A percentile compares a stretch with the other conserved stretches of the same genome.
Evolutionary conservation across 192 early-diverging fungal species (phyloP).

Genomic region (Mortierella claussenii): DNA sequence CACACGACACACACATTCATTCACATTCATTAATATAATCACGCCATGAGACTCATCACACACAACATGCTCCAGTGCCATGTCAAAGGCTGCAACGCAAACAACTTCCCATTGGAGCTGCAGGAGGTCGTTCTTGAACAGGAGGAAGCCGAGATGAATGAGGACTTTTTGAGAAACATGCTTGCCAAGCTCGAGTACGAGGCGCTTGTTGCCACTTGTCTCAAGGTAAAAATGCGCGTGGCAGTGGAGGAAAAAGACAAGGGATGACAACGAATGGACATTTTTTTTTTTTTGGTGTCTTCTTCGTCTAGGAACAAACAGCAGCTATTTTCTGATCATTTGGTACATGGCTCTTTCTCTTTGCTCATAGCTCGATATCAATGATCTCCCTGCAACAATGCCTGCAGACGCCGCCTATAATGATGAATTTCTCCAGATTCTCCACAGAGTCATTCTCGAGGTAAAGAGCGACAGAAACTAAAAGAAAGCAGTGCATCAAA

Average conservation of each 20-base stretch:
- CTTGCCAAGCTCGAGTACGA: slow-evolving; percentile 84
- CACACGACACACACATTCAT: background rate
- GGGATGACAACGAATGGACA: background rate
- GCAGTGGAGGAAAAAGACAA: no score
- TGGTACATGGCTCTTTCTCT: no score
- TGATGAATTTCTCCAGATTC: slow-evolving; percentile 73
- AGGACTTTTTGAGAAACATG: slow-evolving; percentile 86
- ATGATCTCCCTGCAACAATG: slow-evolving; percentile 67
- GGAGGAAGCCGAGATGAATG: slow-evolving; percentile 88
- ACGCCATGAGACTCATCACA: slow-evolving; percentile 88
- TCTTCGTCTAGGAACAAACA: background rate
- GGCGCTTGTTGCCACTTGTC: slow-evolving; percentile 70
- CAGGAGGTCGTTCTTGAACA: slow-evolving; percentile 85
- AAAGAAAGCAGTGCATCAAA: slow-evolving; percentile 1
- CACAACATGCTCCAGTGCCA: slow-evolving; percentile 99
- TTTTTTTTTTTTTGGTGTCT: slow-evolving; percentile 5
- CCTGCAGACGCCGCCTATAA: slow-evolving; percentile 70
- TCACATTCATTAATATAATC: background rate
- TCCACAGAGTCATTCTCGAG: slow-evolving; percentile 87
- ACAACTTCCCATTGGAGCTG: slow-evolving; percentile 92
- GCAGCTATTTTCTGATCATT: no score
- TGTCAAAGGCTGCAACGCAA: slow-evolving; percentile 91
- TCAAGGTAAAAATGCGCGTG: slow-evolving; percentile 60
- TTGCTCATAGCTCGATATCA: slow-evolving; percentile 81
- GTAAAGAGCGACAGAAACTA: slow-evolving; percentile 53